Percentiles rank a stretch among this genome's conserved stretches.
These are phyloP conservation scores for Biscutella laevigata DNA, from an alignment of 441 rosid species.

Conservation along the genomic window DNA sequence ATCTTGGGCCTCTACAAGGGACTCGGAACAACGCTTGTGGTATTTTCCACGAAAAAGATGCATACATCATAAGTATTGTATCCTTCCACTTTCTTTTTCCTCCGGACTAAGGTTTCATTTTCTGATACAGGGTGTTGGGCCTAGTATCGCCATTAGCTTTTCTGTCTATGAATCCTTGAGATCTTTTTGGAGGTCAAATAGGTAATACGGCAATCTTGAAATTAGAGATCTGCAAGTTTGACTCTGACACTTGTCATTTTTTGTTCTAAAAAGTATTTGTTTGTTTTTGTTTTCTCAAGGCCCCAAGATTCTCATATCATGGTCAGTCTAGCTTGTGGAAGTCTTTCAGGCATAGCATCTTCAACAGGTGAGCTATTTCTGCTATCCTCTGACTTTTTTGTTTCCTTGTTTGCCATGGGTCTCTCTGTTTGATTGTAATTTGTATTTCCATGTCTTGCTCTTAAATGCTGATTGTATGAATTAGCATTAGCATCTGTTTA, in stretches of 20 bases:
- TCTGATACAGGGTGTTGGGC: constrained; percentile 72
- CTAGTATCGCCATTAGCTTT: constrained; percentile 84
- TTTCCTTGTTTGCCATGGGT: too few species aligned
- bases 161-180: constrained; percentile 78
- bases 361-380: too few species aligned
- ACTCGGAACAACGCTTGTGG: constrained; percentile 87
- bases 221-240: neutral
- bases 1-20: constrained; percentile 82
- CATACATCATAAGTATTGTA: neutral
- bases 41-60: constrained; percentile 21
- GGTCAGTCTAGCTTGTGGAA: too few species aligned
- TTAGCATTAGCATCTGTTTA: neutral
- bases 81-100: neutral
- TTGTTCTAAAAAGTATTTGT: neutral
- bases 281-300: too few species aligned
- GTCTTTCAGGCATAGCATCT: too few species aligned
- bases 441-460: neutral
- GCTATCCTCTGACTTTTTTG: too few species aligned
- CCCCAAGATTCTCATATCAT: too few species aligned
- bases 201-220: constrained; percentile 32
- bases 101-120: constrained; percentile 5
- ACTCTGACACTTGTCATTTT: neutral
- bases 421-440: neutral
- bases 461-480: neutral
- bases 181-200: constrained; percentile 64